Evolutionary conservation across 768 basidiomycete genomes (phyloP), one percentile per base, ranked within the genome.

Genomic region (Collybia sp.): DNA sequence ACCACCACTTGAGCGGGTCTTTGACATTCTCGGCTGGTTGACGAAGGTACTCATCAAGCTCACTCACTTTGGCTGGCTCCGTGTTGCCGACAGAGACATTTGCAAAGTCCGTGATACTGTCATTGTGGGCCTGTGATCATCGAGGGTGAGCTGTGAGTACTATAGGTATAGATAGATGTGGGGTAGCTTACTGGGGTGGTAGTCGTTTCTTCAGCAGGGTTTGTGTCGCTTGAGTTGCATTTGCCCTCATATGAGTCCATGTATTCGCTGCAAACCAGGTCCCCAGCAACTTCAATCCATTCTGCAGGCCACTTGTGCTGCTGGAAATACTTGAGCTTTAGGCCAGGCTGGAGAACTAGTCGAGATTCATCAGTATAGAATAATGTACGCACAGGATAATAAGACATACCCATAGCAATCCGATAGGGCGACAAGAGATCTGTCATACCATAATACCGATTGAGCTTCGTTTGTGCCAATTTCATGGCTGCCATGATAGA

Each of bases 261-360:
- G n/a, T n/a, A n/a, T n/a, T n/a, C n/a, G n/a, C n/a, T 20, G 15
- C 43, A 34, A 44, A 65, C 40, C n/a, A 59, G 57, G 2, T 57
- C 48, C 0, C 36, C 13, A 6, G 60, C 50, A 12, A 67, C 46
- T 2, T 51, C 46, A 18, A 69, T 61, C 66, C 66, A 71, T 3
- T 45, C 42, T 0, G 44, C n/a, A 3, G 56, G 46, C 69, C 69
- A 70, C 2, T 49, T 38, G 2, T 53, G 48, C 1, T 47, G 47
- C 13, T 53, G 46, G 49, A 71, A 68, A 46, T 70, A 71, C 10
- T 49, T 45, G 2, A 68, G 58, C 52, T 70, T 70, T 57, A 65
- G 55, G 0, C 48, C 44, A 2, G 66, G 68, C 47, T 70, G 64
- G 10, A 70, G 59, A 15, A 69, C 67, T 70, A n/a, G n/a, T 30